A percentile compares a stretch with the other conserved stretches of the same genome.
Conservation (phyloP, 768 basidiomycete genomes). For the Naematelia aurantialba region DNA sequence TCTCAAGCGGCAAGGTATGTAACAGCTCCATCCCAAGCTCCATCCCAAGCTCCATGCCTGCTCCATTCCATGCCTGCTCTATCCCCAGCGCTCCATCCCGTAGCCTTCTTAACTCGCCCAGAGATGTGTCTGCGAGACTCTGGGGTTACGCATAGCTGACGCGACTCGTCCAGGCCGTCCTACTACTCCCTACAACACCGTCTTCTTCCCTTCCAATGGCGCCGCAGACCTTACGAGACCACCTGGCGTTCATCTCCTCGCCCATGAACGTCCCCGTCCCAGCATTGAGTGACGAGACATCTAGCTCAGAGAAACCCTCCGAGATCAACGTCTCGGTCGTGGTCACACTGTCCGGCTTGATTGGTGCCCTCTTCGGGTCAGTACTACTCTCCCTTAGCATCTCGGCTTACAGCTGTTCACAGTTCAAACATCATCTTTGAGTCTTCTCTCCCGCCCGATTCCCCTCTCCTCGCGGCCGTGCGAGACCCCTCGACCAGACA, state of each 20-base stretch:
- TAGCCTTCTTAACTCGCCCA: no score
- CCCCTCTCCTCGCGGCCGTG: constrained; percentile 26
- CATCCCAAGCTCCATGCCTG: no score
- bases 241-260: constrained; percentile 66
- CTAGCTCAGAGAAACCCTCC: constrained; percentile 40
- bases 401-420: constrained; percentile 2
- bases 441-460: constrained; percentile 53
- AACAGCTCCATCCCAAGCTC: no score
- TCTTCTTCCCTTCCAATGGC: constrained; percentile 61
- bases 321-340: constrained; percentile 44
- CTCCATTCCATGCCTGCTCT: no score
- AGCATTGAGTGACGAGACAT: constrained; percentile 14
- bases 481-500: constrained; percentile 30
- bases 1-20: constrained; percentile 45
- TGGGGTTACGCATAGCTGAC: constrained; percentile 2
- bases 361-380: constrained; percentile 66
- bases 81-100: no score
- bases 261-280: constrained; percentile 51
- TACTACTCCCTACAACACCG: constrained; percentile 68
- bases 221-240: constrained; percentile 74
- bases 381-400: constrained; percentile 33
- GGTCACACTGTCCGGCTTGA: constrained; percentile 76
- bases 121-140: background rate
- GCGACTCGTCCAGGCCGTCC: constrained; percentile 59
- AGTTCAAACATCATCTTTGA: constrained; percentile 54